A percentile compares a stretch with the other conserved stretches of the same genome.
phyloP scores from a whole-genome alignment of 2,329 filamentous ascomycete genomes.

The Cladosporium sp. region DNA sequence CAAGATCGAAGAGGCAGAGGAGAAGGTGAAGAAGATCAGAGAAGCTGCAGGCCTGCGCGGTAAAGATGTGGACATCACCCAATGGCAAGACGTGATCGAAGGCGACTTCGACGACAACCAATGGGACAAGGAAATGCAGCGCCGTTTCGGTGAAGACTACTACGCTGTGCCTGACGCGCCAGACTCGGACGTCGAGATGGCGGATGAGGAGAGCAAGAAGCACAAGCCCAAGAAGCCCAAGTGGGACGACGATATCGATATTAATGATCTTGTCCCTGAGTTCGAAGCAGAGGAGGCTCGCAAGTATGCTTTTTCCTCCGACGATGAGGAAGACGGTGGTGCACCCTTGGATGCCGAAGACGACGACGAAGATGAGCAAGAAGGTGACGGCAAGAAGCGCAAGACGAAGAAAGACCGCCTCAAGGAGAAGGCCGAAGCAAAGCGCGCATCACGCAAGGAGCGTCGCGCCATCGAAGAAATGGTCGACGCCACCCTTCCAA shows the following conservation, averaged over 20 bases:
- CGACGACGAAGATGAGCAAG: slow-evolving; percentile 32
- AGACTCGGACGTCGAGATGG: slow-evolving; percentile 43
- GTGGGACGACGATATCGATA: slow-evolving; percentile 97
- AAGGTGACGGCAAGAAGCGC: slow-evolving; percentile 31
- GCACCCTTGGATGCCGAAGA: slow-evolving; percentile 29
- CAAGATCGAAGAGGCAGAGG: slow-evolving; percentile 85
- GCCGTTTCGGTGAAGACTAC: slow-evolving; percentile 84
- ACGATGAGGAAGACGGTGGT: slow-evolving; percentile 36
- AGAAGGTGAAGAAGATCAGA: slow-evolving; percentile 82
- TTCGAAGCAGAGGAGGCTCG: slow-evolving; percentile 64
- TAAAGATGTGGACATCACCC: slow-evolving; percentile 61
- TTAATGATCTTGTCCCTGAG: slow-evolving; percentile 83
- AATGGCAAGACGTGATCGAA: slow-evolving; percentile 81
- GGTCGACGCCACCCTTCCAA: slow-evolving; percentile 74
- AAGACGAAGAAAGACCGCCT: slow-evolving; percentile 43
- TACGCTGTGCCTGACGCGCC: slow-evolving; percentile 64
- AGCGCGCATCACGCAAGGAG: slow-evolving; percentile 74
- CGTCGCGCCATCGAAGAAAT: slow-evolving; percentile 79
- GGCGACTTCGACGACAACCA: slow-evolving; percentile 82
- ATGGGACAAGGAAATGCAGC: slow-evolving; percentile 89
- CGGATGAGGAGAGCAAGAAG: slow-evolving; percentile 40
- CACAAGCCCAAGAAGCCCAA: slow-evolving; percentile 75
- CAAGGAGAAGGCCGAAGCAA: slow-evolving; percentile 48
- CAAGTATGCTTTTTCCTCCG: slow-evolving; percentile 54
- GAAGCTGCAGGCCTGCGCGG: slow-evolving; percentile 76